phyloP scores from a whole-genome alignment of 2,329 filamentous ascomycete genomes.

The Botrytis cinerea region DNA sequence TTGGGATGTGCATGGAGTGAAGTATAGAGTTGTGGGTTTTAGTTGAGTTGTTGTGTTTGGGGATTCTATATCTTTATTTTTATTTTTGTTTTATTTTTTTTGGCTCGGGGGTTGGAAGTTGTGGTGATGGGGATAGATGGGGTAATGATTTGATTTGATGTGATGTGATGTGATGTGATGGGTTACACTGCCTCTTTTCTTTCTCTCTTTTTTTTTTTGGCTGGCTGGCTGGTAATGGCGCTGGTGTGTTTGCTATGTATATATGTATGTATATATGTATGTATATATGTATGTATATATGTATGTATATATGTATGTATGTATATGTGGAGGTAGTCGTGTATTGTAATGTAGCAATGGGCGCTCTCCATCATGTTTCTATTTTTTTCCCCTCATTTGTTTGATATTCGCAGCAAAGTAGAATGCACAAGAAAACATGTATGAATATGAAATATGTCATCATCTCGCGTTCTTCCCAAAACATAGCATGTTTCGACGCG shows the following conservation, averaged over 20 bases:
- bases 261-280: not conserved
- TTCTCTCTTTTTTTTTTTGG: too few relatives aligned
- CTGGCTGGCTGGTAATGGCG: not conserved
- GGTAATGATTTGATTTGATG: too few relatives aligned
- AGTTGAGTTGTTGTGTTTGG: too few relatives aligned
- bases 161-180: not conserved
- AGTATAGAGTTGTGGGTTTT: not conserved
- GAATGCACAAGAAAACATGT: not conserved
- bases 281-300: not conserved
- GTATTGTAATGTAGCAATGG: not conserved
- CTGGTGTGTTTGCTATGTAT: not conserved
- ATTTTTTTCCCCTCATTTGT: too few relatives aligned
- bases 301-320: not conserved
- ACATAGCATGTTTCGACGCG: not conserved
- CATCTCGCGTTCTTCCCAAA: slow-evolving; percentile 8
- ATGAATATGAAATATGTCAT: not conserved
- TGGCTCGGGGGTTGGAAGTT: too few relatives aligned
- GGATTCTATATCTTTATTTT: not conserved
- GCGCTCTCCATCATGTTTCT: not conserved
- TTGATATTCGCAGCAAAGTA: not conserved
- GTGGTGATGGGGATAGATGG: not conserved
- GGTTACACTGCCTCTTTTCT: not conserved
- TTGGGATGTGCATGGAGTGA: not conserved
- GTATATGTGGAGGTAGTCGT: not conserved
- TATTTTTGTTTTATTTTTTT: too few relatives aligned